Evolutionary conservation across 2,329 filamentous ascomycete genomes (phyloP).

Genomic region (Ophiostoma piceae): DNA sequence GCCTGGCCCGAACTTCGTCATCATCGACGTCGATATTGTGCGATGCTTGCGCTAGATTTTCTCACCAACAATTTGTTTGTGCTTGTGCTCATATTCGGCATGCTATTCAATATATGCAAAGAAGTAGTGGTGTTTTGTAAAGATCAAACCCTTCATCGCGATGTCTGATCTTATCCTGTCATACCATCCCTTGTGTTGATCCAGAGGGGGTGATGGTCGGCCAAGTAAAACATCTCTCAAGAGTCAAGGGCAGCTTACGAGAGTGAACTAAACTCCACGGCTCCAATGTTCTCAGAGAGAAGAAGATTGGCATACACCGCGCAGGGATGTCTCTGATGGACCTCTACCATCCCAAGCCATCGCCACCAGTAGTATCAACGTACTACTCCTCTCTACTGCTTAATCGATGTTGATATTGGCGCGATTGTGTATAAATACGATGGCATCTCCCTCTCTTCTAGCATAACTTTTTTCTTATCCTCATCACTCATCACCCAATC

Average conservation of each 20-base stretch:
- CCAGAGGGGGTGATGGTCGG: neutral
- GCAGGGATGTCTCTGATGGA: constrained; percentile 2
- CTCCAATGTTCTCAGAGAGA: neutral
- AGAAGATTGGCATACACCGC: neutral
- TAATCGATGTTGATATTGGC: neutral
- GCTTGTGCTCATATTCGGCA: neutral
- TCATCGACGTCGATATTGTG: neutral
- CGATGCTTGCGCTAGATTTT: neutral
- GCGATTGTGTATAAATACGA: neutral
- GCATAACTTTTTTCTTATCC: neutral
- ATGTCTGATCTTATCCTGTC: neutral
- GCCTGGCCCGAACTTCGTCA: neutral
- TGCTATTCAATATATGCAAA: neutral
- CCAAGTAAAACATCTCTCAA: neutral
- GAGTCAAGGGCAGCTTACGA: neutral
- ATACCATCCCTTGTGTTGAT: neutral
- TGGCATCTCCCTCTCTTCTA: neutral
- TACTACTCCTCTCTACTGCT: neutral
- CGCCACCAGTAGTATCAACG: neutral
- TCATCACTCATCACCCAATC: constrained; percentile 4
- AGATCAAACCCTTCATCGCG: neutral
- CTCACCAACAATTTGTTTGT: neutral
- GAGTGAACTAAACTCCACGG: neutral
- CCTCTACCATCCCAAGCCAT: neutral
- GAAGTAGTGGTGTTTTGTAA: neutral